Evolutionary conservation across 495 filamentous ascomycete genomes (phyloP).

Genomic region (Penicillium ochrochloron): DNA sequence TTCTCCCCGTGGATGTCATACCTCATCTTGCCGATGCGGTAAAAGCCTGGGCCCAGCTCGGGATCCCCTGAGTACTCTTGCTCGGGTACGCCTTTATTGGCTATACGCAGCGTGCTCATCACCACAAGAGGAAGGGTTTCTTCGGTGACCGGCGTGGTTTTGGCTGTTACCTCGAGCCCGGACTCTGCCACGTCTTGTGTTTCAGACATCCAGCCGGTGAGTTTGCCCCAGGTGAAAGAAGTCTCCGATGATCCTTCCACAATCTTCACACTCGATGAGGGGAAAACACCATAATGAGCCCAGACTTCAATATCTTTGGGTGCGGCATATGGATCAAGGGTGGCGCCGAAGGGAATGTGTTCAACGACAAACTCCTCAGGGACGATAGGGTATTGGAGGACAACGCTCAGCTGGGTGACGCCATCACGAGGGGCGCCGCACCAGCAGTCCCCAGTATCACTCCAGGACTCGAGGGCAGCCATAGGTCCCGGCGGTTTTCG

Average conservation of each 20-base stretch:
- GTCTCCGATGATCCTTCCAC: background rate
- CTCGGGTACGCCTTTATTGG: constrained; percentile 34
- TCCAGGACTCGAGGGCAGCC: constrained; percentile 45
- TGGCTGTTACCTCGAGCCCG: no score
- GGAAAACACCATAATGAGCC: constrained; percentile 39
- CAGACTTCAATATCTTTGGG: constrained; percentile 54
- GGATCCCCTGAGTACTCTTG: constrained; percentile 41
- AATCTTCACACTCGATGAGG: background rate
- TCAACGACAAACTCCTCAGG: constrained; percentile 55
- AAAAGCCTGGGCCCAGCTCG: constrained; percentile 40
- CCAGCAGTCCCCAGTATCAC: constrained; percentile 55
- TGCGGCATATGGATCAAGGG: constrained; percentile 39
- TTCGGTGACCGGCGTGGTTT: background rate
- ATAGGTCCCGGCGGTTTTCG: constrained; percentile 29
- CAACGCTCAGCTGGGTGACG: constrained; percentile 45
- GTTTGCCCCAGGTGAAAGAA: background rate
- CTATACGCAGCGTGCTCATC: constrained; percentile 37
- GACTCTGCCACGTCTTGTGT: background rate
- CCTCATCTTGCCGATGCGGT: constrained; percentile 49
- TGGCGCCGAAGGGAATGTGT: constrained; percentile 45
- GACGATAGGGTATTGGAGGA: constrained; percentile 41
- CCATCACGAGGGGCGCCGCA: constrained; percentile 45
- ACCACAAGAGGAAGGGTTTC: constrained; percentile 38
- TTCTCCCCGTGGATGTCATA: constrained; percentile 45
- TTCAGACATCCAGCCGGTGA: background rate